Conservation (phyloP, 495 filamentous ascomycete genomes). For the Xeromyces bisporus region DNA sequence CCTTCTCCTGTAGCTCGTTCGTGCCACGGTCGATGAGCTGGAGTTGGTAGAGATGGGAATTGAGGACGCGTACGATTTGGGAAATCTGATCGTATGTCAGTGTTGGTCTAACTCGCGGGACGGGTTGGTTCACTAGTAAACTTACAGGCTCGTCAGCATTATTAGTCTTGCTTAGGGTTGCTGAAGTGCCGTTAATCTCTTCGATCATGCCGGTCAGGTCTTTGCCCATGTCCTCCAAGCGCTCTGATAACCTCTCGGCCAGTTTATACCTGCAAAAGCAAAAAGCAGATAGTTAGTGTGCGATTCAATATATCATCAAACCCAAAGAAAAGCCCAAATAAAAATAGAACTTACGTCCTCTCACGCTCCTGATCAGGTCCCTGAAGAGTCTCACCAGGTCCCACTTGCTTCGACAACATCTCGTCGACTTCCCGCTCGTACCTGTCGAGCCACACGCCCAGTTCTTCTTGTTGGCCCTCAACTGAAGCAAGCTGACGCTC, state of each 20-base stretch:
- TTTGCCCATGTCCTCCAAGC: conserved; percentile 77
- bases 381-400: conserved; percentile 49
- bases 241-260: conserved; percentile 77
- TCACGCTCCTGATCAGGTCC: conserved; percentile 90
- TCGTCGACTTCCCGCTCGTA: conserved; percentile 83
- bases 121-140: too few species aligned
- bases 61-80: conserved; percentile 85
- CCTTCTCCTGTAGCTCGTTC: conserved; percentile 60
- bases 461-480: conserved; percentile 80
- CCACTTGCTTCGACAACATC: conserved; percentile 57
- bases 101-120: too few species aligned
- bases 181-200: conserved; percentile 80
- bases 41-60: conserved; percentile 72
- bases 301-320: too few species aligned
- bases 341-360: conserved; percentile 45
- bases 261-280: conserved; percentile 52
- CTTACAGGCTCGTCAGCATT: conserved; percentile 86
- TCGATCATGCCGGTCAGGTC: conserved; percentile 91
- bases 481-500: conserved; percentile 77
- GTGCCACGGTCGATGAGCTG: conserved; percentile 84
- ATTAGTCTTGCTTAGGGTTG: conserved; percentile 68
- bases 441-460: conserved; percentile 64
- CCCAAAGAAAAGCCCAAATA: too few species aligned
- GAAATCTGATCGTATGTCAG: conserved; percentile 44
- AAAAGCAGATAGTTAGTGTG: too few species aligned